phyloP scores from a whole-genome alignment of 2,329 filamentous ascomycete species.

The Coleophoma cylindrospora region DNA sequence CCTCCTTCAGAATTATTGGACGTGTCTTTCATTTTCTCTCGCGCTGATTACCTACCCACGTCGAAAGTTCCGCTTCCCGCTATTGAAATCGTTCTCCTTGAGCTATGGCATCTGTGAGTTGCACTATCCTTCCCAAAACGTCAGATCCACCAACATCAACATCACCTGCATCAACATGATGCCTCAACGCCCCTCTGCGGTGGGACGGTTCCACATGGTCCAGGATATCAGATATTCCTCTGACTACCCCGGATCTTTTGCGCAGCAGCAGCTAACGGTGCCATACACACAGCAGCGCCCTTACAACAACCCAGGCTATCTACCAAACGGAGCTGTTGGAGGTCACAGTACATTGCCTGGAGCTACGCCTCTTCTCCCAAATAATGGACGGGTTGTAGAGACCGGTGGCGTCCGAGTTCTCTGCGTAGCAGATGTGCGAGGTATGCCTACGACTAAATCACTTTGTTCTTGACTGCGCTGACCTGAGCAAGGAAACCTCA shows the following conservation, averaged over 20 bases:
- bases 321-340: slow-evolving; percentile 55
- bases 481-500: slow-evolving; percentile 70
- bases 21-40: no score
- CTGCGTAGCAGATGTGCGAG: slow-evolving; percentile 69
- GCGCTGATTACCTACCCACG: no score
- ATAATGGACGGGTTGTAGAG: slow-evolving; percentile 63
- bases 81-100: slow-evolving; percentile 5
- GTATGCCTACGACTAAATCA: slow-evolving; percentile 34
- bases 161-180: not conserved
- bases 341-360: slow-evolving; percentile 44
- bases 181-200: not conserved
- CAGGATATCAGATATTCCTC: no score
- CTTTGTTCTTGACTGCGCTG: slow-evolving; percentile 11
- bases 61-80: no score
- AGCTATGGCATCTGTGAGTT: slow-evolving; percentile 24
- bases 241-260: no score
- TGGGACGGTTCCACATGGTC: no score
- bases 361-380: slow-evolving; percentile 60
- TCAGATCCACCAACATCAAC: not conserved
- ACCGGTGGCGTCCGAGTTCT: slow-evolving; percentile 62
- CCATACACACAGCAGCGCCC: slow-evolving; percentile 25
- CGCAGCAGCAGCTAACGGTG: slow-evolving; percentile 13
- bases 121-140: not conserved
- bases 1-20: no score
- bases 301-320: slow-evolving; percentile 37